Conservation (phyloP, 345 rosid species). For the Erysimum cheiranthoides region DNA sequence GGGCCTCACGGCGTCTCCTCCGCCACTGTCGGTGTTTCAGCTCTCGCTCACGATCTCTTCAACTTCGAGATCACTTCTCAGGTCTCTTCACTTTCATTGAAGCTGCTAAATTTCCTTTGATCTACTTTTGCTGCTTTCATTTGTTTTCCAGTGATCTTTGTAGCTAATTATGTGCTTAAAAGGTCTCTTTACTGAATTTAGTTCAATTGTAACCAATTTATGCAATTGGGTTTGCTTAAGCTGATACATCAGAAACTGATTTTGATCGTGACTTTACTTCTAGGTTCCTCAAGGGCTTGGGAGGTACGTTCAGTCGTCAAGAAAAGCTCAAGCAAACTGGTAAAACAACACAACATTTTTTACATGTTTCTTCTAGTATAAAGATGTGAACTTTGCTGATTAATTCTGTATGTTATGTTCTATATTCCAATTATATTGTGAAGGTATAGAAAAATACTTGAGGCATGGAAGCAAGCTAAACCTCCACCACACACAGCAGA, state of each 20-base stretch:
- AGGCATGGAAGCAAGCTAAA: constrained; percentile 83
- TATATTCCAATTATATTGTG: constrained; percentile 15
- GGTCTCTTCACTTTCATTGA: constrained; percentile 41
- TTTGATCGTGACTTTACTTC: not conserved
- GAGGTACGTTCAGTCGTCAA: constrained; percentile 71
- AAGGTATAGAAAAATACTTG: constrained; percentile 82
- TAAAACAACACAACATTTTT: constrained; percentile 36
- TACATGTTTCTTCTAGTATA: not conserved
- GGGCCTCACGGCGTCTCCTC: constrained; percentile 67
- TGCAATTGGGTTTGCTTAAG: not conserved
- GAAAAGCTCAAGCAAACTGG: constrained; percentile 93
- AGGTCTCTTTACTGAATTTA: not conserved
- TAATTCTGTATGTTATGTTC: not conserved
- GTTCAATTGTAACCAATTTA: constrained; percentile 11
- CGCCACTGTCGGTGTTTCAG: constrained; percentile 70
- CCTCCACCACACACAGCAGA: constrained; percentile 83
- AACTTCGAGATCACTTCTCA: constrained; percentile 82
- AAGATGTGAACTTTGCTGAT: constrained; percentile 15
- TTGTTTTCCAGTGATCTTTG: not conserved
- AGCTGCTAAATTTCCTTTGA: not conserved
- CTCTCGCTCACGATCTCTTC: constrained; percentile 79
- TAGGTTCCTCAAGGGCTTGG: constrained; percentile 84
- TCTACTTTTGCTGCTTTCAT: constrained; percentile 13
- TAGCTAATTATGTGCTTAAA: not conserved
- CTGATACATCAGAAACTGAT: not conserved